Evolutionary conservation across 305 asterid genomes (phyloP), one percentile per base, ranked within the genome.

Genomic region (Fraxinus ornus): DNA sequence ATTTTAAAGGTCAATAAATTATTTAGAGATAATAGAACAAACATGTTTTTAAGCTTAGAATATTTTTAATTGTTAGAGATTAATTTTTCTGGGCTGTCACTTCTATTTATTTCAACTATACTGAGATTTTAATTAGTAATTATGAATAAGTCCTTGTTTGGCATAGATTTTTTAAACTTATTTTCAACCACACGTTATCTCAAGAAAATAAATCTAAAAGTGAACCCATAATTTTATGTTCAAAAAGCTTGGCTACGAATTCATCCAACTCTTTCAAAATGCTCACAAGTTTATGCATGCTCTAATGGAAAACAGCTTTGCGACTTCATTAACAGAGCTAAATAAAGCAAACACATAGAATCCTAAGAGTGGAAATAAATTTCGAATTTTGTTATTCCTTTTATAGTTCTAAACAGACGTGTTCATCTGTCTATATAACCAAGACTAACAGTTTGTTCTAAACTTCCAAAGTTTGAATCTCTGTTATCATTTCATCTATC

Each of bases 401-500:
- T 44, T 37, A 37, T 21, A 64, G 79, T 84, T 12, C 74, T 66
- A 66, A 41, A 80, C 84, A 76, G 78, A 83, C 62, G 32, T 28
- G 32, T 72, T 76, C 70, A 82, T 49, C 86, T 81, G 82, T 83
- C 89, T 77, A 85, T 70, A 26, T 75, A 83, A 81, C 84, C 80
- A 17, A 82, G 72, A 77, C 86, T 77, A 21, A 81, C 68, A 83
- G 78, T 24, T 28, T 57, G 49, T 35, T 80, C 73, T 75, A 80
- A 78, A 83, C 74, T 86, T 87, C 88, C 86, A 93, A 26, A 81
- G 76, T 77, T 32, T 76, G 37, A 57, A 91, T 73, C 88, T 94
- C 99, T 76, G 49, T 77, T 86, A 94, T 80, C 85, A 95, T 80
- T 36, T 92, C 98, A 62, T 91, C 92, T 83, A 91, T 87, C 90